Evolutionary conservation across 2,329 filamentous ascomycete species (phyloP), one percentile per base, ranked within the genome.

Genomic region (Trichoderma guizhouense): DNA sequence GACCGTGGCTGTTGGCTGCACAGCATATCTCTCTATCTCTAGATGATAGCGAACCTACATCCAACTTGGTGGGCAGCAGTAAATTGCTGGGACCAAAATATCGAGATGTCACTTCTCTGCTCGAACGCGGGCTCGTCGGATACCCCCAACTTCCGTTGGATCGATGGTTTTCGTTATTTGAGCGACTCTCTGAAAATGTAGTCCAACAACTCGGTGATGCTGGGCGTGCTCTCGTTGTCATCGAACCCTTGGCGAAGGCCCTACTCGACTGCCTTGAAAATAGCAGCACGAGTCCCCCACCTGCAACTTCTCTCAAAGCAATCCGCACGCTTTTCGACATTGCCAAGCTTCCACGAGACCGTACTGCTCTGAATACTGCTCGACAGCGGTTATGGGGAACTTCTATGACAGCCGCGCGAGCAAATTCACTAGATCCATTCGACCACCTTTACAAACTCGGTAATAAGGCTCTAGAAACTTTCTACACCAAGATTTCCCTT

Each of bases 181-280:
- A 86, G 9, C 80, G 84, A 1, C 81, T 93, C 9, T 83, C 87
- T 3, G 81, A 85, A 9, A 87, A 88, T 67, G 87, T 91, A 7
- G 86, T 84, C 21, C 82, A 85, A 14, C 90, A 93, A 74, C 87
- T 88, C 67, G 92, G 93, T 3, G 90, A 93, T 73, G 87, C 88
- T 18, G 91, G 89, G 7, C 86, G 91, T 53, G 88, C 90, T 6
- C 84, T 92, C 64, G 87, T 88, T 28, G 85, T 94, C 1, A 84
- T 95, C 51, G 93, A 97, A 73, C 92, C 91, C 1, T 77, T 96
- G 4, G 88, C 92, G 0, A 90, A 88, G 75, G 77, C 80, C 1
- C 75, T 92, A 5, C 76, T 84, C 47, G 84, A 85, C 69, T 81
- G 36, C 67, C 74, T 76, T 63, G 76, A 76, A n/a, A 71, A 75